Conservation (phyloP, 73 alveolate species). For the Symbiodinium natans region DNA sequence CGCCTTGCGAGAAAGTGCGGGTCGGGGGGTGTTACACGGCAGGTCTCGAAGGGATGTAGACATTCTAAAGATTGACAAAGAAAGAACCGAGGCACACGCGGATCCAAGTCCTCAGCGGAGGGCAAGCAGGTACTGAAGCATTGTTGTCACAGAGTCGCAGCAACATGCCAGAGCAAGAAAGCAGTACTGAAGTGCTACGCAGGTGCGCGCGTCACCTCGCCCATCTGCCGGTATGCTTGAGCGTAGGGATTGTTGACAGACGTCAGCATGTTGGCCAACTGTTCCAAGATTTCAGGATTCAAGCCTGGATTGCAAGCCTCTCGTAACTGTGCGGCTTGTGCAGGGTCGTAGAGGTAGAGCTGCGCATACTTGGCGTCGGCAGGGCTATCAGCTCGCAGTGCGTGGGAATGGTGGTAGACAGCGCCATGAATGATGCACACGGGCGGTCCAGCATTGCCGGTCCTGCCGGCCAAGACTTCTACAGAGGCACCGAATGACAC, state of each 20-base stretch:
- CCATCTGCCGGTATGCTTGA: not conserved
- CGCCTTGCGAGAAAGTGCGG: too few species aligned
- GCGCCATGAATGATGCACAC: slow-evolving; percentile 25
- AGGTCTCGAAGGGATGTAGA: not conserved
- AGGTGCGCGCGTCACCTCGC: not conserved
- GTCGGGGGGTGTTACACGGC: too few species aligned
- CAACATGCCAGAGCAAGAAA: not conserved
- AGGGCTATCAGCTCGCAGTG: not conserved
- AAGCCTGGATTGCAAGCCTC: not conserved
- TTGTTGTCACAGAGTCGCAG: too few species aligned
- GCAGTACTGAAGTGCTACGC: not conserved
- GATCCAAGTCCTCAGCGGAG: not conserved
- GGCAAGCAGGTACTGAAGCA: too few species aligned
- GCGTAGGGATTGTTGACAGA: not conserved
- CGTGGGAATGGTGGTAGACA: not conserved
- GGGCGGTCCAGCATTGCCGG: not conserved
- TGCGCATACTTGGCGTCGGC: not conserved
- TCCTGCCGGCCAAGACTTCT: not conserved
- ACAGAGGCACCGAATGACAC: not conserved
- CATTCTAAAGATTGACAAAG: not conserved
- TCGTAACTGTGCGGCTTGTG: not conserved
- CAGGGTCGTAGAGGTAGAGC: not conserved
- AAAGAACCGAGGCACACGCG: not conserved
- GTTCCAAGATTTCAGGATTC: not conserved
- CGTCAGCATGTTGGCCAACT: not conserved